Evolutionary conservation across 805 yeast species (phyloP), one percentile per base, ranked within the genome.

Genomic region (Nakazawaea ambrosiae): DNA sequence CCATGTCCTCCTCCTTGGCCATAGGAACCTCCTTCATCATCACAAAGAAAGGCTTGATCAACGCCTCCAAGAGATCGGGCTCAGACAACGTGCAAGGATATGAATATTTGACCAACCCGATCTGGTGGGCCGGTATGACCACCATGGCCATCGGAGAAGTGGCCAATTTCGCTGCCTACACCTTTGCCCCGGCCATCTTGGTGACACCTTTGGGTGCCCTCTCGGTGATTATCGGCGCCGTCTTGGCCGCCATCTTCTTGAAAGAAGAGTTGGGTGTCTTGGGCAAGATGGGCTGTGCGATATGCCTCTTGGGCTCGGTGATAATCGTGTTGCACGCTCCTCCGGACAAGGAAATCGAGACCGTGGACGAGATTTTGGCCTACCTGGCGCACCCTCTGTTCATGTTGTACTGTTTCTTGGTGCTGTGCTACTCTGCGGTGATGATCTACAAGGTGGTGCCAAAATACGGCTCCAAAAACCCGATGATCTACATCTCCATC

Each of bases 121-220:
- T 85, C 27, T 87, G 96, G 96, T 84, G 95, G 85, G 84, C 90
- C 1, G 96, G 96, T 10, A 88, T 88, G 71, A 51, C 78, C 22
- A 78, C 94, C 33, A 80, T 87, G 96, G 95, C 92, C 2, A 61
- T 87, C 17, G 96, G 96, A 5, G 96, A 87, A 54, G 61, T 87
- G 28, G 95, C 96, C 41, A 87, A 87, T 55, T 87, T 87, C 55
- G 96, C 96, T 3, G 96, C 96, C 0, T 87, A 87, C 55, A 87
- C 96, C 2, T 87, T 87, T 68, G 96, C 96, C 0, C 96, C 96
- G 3, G 94, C 96, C 1, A 83, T 88, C 45, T 61, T 87, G 48
- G 96, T 87, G 29, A 87, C 96, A 4, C 96, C 96, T 5, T 65
- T 87, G 39, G 96, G 96, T 10, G 96, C 96, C 0, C 64, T 87